Conservation (phyloP, 345 rosid genomes). For the Cardamine occulta region DNA sequence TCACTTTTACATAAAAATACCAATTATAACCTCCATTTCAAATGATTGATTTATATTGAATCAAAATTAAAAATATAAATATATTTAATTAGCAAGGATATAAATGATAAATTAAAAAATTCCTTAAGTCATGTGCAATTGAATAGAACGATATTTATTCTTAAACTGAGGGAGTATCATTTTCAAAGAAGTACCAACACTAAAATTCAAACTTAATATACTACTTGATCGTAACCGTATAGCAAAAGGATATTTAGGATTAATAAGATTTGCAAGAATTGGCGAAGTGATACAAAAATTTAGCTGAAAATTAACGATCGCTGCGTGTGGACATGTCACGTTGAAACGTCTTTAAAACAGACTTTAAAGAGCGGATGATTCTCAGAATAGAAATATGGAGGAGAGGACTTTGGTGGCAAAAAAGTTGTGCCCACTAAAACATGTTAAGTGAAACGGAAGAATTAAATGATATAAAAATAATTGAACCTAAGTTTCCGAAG, state of each 20-base stretch:
- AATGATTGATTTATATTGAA: too few relatives aligned
- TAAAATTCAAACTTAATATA: not conserved
- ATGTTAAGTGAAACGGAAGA: not conserved
- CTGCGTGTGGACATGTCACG: not conserved
- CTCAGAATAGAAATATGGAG: not conserved
- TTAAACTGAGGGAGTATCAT: too few relatives aligned
- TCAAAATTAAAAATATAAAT: too few relatives aligned
- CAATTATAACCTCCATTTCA: too few relatives aligned
- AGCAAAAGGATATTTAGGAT: not conserved
- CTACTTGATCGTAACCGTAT: not conserved
- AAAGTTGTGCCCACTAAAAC: not conserved
- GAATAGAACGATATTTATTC: too few relatives aligned
- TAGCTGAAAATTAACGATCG: not conserved
- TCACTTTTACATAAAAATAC: too few relatives aligned
- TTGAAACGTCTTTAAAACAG: not conserved
- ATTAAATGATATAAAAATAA: slow-evolving; percentile 23
- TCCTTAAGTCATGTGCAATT: too few relatives aligned
- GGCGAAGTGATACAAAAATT: not conserved
- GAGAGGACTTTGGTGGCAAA: slow-evolving; percentile 30
- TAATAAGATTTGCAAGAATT: not conserved
- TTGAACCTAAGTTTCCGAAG: slow-evolving; percentile 43
- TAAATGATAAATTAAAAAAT: too few relatives aligned
- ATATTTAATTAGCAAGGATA: too few relatives aligned
- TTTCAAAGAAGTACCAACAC: not conserved
- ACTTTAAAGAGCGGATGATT: slow-evolving; percentile 14